These are phyloP conservation scores for Pistacia vera DNA, from an alignment of 345 rosid species.

Conservation along the genomic window DNA sequence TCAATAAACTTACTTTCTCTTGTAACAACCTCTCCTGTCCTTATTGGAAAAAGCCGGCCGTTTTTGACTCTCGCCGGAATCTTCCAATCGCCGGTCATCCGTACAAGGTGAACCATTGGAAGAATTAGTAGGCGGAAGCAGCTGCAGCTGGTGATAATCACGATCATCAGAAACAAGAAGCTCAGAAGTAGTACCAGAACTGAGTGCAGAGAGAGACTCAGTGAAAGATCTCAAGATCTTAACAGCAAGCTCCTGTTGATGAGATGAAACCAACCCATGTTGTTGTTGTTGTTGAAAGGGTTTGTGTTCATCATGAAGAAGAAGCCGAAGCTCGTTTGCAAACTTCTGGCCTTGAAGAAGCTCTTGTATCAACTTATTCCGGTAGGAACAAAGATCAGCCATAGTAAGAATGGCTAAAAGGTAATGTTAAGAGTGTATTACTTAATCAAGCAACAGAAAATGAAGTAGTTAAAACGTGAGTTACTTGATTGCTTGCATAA, in stretches of 20 bases:
- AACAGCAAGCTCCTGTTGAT: slow-evolving; percentile 35
- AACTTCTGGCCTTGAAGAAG: slow-evolving; percentile 49
- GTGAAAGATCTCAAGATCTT: slow-evolving; percentile 54
- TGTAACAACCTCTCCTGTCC: slow-evolving; percentile 74
- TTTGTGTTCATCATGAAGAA: slow-evolving; percentile 25
- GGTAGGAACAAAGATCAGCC: slow-evolving; percentile 18
- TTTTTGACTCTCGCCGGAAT: slow-evolving; percentile 63
- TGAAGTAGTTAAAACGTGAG: too few relatives aligned
- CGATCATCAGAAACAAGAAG: neutral
- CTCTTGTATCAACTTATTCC: slow-evolving; percentile 31
- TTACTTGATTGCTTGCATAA: neutral
- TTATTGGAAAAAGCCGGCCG: slow-evolving; percentile 23
- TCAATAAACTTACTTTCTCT: slow-evolving; percentile 57
- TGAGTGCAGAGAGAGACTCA: slow-evolving; percentile 36
- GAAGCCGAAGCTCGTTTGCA: slow-evolving; percentile 46
- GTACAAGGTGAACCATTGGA: slow-evolving; percentile 33
- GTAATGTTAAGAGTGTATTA: too few relatives aligned
- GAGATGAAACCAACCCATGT: neutral
- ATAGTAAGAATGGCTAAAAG: neutral
- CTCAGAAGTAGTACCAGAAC: slow-evolving; percentile 24
- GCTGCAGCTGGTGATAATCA: slow-evolving; percentile 3
- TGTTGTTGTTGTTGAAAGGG: slow-evolving; percentile 15
- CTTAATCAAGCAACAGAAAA: too few relatives aligned
- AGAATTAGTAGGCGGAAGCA: slow-evolving; percentile 12
- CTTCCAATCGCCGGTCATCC: slow-evolving; percentile 45